Conservation (phyloP, 345 rosid species). For the Corchorus olitorius region DNA sequence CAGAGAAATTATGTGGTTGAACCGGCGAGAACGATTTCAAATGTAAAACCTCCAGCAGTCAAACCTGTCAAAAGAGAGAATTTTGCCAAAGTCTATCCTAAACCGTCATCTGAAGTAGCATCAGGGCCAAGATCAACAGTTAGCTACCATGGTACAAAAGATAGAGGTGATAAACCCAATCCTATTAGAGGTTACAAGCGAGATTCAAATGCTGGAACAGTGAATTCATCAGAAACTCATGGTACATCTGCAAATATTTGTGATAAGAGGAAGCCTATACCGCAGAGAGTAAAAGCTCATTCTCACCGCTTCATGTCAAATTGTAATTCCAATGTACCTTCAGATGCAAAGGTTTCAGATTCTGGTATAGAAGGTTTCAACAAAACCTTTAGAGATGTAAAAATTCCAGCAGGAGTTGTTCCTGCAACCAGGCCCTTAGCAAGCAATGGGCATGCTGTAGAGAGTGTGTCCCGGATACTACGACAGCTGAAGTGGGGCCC, state of each 20-base stretch:
- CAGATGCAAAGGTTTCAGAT: conserved; percentile 43
- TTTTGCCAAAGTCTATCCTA: conserved; percentile 52
- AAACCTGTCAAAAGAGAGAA: conserved; percentile 58
- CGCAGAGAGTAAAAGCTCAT: conserved; percentile 43
- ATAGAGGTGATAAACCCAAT: conserved; percentile 45
- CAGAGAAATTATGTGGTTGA: conserved; percentile 62
- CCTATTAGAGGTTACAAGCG: conserved; percentile 45
- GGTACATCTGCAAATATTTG: conserved; percentile 26
- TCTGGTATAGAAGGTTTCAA: conserved; percentile 34
- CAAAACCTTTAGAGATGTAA: conserved; percentile 47
- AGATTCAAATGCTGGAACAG: conserved; percentile 40
- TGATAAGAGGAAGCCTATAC: conserved; percentile 48
- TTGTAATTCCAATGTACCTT: conserved; percentile 35
- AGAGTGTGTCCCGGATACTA: conserved; percentile 55
- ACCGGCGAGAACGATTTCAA: conserved; percentile 46
- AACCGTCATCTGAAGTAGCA: conserved; percentile 45
- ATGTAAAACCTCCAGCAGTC: conserved; percentile 52
- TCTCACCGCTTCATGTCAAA: conserved; percentile 39
- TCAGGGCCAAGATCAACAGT: conserved; percentile 33
- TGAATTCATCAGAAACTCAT: conserved; percentile 34
- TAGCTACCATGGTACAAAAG: conserved; percentile 40
- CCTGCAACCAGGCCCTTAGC: conserved; percentile 46
- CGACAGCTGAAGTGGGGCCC: conserved; percentile 70
- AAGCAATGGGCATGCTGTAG: conserved; percentile 45
- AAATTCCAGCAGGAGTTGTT: conserved; percentile 35